Base-by-base conservation (phyloP, 2,329 filamentous ascomycete genomes). In the Orbilia ellipsospora region DNA sequence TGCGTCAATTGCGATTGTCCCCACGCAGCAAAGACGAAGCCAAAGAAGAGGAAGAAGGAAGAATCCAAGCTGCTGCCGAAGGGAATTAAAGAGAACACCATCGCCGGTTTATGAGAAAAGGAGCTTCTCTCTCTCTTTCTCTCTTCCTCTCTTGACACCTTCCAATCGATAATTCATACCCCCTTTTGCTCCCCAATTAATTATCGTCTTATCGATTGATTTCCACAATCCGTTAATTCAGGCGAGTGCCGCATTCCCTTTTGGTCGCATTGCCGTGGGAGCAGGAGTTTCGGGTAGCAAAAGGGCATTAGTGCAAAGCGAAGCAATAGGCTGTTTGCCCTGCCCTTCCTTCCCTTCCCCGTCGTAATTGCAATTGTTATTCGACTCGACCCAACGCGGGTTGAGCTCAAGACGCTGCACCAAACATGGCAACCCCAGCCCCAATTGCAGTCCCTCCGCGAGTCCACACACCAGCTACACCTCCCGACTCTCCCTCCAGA, bases 401-500 rank as follows among this genome's bases (percentile, higher is more conserved):
- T 68, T 52, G 44, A 48, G 44, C 31, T 36, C 31, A n/a, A 15
- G 56, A 40, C 45, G 31, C 56, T 18, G 60, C 26, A 59, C 59
- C 26, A 64, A 75, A 75, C 20, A 75, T 75, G 72, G 72, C 44
- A 54, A 69, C 62, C 51, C 56, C 64, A 57, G 44, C 54, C 26
- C 63, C 68, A 73, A 48, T 23, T 54, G 52, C 54, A 26, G 50
- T 60, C 26, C 23, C 42, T 42, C 55, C 68, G 26, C 42, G 51
- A 50, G 51, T 57, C 59, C 51, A 66, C 61, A 69, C 72, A 48
- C 72, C 72, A 69, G 72, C 40, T 42, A 75, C 72, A 59, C 72
- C 72, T 69, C 72, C 72, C 8, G 64, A 75, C 40, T 69, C 64
- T 69, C 72, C 72, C 28, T 75, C 72, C 36, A 59, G 72, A 65